A percentile compares a stretch with the other conserved stretches of the same genome.
Evolutionary conservation across 176 grass and related monocot genomes (phyloP).

Genomic region (Oryza rufipogon): DNA sequence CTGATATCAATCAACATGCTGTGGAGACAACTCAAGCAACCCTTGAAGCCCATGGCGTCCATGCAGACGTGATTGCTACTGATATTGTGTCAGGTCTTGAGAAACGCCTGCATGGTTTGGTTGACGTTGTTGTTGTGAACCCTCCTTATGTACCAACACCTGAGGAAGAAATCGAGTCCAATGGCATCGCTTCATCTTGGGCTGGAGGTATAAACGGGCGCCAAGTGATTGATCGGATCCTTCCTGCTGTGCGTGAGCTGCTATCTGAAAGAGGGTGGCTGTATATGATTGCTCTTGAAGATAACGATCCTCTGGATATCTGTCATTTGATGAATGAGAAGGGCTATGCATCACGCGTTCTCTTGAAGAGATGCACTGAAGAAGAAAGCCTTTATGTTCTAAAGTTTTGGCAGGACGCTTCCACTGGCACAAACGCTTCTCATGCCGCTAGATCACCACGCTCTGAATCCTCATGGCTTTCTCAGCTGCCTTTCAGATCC

Average conservation of each 20-base stretch:
- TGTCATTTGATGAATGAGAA: constrained; percentile 79
- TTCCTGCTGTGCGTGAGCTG: constrained; percentile 69
- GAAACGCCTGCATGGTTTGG: constrained; percentile 65
- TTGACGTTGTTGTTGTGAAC: constrained; percentile 91
- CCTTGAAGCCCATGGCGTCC: constrained; percentile 74
- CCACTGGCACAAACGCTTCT: constrained; percentile 2
- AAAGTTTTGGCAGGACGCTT: constrained; percentile 77
- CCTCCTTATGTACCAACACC: constrained; percentile 96
- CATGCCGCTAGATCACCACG: constrained; percentile 34
- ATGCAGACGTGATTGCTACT: constrained; percentile 73
- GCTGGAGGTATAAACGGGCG: constrained; percentile 85
- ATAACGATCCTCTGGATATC: constrained; percentile 84
- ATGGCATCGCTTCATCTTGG: constrained; percentile 90
- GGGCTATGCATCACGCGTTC: constrained; percentile 76
- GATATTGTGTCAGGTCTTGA: constrained; percentile 82
- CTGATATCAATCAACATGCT: constrained; percentile 86
- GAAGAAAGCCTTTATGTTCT: constrained; percentile 94
- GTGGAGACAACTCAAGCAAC: constrained; percentile 72
- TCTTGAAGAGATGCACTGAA: constrained; percentile 91
- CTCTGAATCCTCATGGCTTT: constrained; percentile 58
- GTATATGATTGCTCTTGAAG: constrained; percentile 87
- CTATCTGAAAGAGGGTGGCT: constrained; percentile 77
- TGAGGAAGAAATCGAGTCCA: constrained; percentile 75
- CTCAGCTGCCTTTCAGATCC: constrained; percentile 62
- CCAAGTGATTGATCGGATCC: constrained; percentile 83